Conservation (phyloP, 2,329 filamentous ascomycete species). For the Hypoxylon sp. region DNA sequence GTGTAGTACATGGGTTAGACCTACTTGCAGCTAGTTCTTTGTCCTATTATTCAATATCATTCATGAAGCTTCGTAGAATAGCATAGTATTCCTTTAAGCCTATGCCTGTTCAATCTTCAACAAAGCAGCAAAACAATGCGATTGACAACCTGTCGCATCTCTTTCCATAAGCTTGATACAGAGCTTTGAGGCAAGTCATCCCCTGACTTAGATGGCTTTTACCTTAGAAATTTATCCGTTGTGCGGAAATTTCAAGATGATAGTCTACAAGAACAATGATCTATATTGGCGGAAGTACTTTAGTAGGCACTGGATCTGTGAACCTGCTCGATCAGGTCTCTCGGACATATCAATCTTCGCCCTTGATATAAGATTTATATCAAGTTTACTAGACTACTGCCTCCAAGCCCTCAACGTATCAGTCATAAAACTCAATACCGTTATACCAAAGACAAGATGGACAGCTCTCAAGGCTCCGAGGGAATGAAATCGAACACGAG, state of each 20-base stretch:
- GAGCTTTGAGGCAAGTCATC: background rate
- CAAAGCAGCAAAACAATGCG: constrained; percentile 7
- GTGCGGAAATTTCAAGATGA: background rate
- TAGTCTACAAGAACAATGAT: background rate
- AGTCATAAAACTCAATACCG: background rate
- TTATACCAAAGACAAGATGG: constrained; percentile 1
- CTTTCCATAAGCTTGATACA: background rate
- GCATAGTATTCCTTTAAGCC: background rate
- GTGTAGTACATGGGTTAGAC: background rate
- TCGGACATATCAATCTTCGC: background rate
- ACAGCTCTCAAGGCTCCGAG: background rate
- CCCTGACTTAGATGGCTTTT: background rate
- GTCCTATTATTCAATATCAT: background rate
- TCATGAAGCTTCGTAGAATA: background rate
- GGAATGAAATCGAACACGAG: no score
- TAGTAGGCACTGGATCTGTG: background rate
- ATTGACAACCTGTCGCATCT: background rate
- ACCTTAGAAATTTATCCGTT: background rate
- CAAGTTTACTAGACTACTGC: background rate
- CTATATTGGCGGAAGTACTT: background rate
- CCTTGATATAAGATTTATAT: background rate
- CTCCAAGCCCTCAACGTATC: background rate
- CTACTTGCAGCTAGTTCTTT: background rate
- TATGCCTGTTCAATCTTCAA: background rate
- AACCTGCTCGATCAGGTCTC: background rate